phyloP scores from a whole-genome alignment of 1,139 yeast species.

The Candida albicans region DNA sequence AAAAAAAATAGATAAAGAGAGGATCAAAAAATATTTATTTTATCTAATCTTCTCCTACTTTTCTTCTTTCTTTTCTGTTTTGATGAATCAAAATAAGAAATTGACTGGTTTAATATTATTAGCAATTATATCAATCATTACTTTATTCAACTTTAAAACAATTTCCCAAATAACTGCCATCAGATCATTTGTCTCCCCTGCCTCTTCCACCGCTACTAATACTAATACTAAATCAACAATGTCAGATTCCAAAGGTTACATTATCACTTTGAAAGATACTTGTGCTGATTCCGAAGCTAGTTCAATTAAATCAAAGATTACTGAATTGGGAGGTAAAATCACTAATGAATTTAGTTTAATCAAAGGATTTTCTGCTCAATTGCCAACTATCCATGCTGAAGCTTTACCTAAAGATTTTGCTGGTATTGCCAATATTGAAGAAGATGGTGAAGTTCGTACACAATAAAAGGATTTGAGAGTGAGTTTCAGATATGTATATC shows the following conservation, averaged over 20 bases:
- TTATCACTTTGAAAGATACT: constrained; percentile 39
- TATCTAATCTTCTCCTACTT: not conserved
- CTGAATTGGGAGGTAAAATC: constrained; percentile 60
- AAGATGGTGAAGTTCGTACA: constrained; percentile 59
- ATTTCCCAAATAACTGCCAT: constrained; percentile 2
- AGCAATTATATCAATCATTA: constrained; percentile 4
- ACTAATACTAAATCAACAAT: constrained; percentile 1
- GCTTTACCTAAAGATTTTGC: constrained; percentile 40
- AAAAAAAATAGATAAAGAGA: not conserved
- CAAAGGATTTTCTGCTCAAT: constrained; percentile 63
- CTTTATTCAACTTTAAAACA: constrained; percentile 5
- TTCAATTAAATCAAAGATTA: constrained; percentile 31
- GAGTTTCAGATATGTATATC: not conserved
- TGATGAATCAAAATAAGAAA: constrained; percentile 6
- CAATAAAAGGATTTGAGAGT: constrained; percentile 17
- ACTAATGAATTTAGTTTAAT: constrained; percentile 65
- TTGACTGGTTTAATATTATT: constrained; percentile 5
- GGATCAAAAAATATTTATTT: not conserved
- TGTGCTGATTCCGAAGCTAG: constrained; percentile 33
- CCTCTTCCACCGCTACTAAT: not conserved
- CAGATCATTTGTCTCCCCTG: not conserved
- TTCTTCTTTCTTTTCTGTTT: constrained; percentile 5
- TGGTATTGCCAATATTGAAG: constrained; percentile 55
- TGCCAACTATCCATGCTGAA: constrained; percentile 50
- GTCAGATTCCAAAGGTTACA: constrained; percentile 30